Percentiles rank a stretch among this genome's conserved stretches.
Evolutionary conservation across 2,329 filamentous ascomycete genomes (phyloP).

Genomic region (Colletotrichum sp.): DNA sequence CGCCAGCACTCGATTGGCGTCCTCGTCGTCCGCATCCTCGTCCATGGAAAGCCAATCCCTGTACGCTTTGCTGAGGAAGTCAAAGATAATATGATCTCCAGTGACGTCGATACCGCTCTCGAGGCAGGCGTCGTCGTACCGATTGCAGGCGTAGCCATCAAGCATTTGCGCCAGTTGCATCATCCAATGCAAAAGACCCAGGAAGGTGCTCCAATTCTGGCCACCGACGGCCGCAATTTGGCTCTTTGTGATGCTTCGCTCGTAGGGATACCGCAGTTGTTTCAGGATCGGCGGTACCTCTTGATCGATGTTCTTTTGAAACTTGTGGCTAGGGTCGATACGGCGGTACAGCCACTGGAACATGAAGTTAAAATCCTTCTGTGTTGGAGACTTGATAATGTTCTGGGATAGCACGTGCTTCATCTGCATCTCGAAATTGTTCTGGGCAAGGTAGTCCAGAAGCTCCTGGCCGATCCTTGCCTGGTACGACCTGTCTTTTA

Average conservation of each 20-base stretch:
- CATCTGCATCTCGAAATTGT: slow-evolving; percentile 98
- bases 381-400: slow-evolving; percentile 89
- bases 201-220: slow-evolving; percentile 95
- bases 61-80: slow-evolving; percentile 89
- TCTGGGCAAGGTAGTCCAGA: slow-evolving; percentile 86
- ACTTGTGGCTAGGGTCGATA: slow-evolving; percentile 92
- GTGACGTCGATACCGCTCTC: slow-evolving; percentile 88
- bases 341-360: slow-evolving; percentile 98
- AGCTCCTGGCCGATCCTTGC: slow-evolving; percentile 86
- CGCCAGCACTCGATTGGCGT: slow-evolving; percentile 76
- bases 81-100: slow-evolving; percentile 91
- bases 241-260: slow-evolving; percentile 94
- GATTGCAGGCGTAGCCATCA: slow-evolving; percentile 77
- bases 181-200: slow-evolving; percentile 97
- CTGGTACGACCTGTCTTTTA: slow-evolving; percentile 83
- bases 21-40: slow-evolving; percentile 86
- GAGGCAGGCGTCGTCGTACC: slow-evolving; percentile 88
- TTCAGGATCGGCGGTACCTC: slow-evolving; percentile 93
- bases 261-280: slow-evolving; percentile 92
- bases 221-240: slow-evolving; percentile 94
- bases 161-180: slow-evolving; percentile 97
- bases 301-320: slow-evolving; percentile 92
- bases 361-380: slow-evolving; percentile 98
- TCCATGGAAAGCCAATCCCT: slow-evolving; percentile 93
- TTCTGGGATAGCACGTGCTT: slow-evolving; percentile 93